Base-by-base conservation (phyloP, 306 rosid species). In the Fragaria vesca region DNA sequence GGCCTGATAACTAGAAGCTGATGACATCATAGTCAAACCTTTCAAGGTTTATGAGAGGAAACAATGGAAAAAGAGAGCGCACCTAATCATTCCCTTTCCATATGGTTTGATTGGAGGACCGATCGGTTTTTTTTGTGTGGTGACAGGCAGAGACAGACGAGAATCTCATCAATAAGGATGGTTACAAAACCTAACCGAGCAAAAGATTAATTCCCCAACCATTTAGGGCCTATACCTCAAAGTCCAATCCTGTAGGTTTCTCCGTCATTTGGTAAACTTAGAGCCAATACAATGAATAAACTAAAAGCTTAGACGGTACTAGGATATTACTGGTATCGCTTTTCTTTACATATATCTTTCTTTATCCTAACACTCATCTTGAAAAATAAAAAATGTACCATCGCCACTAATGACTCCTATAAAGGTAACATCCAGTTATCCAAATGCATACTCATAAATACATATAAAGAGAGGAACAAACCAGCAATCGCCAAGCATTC, bases 401-500 rank as follows among this genome's bases (percentile, higher is more conserved):
- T 1, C 40, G 13, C 50, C 75, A 30, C 18, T 30, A 8, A 10
- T 6, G 6, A 73, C 76, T 38, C 9, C 9, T 55, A 57, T 55
- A 73, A 20, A 13, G 7, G 21, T 1, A 72, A 72, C 51, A 38
- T 58, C 34, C 65, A 16, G 15, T 18, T 1, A 24, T 42, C 28
- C 3, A 42, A 42, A 58, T 16, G 50, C 66, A 43, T 8, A 43
- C 47, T 43, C 16, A 50, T 48, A 50, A 4, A 34, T 72, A 4
- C 32, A 52, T 11, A 26, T 65, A 77, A n/a, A 50, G 42, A 65
- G 43, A 58, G 77, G 55, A 55, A 82, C 97, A 45, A 40, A 93
- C 99, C 99, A 85, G 95, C 99, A 95, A 72, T 95, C 99, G 55
- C 97, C 99, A 83, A 95, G 97, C 96, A 93, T 95, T 54, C 99